phyloP scores from a whole-genome alignment of 2,329 filamentous ascomycete genomes.

The Diaporthe destruens region DNA sequence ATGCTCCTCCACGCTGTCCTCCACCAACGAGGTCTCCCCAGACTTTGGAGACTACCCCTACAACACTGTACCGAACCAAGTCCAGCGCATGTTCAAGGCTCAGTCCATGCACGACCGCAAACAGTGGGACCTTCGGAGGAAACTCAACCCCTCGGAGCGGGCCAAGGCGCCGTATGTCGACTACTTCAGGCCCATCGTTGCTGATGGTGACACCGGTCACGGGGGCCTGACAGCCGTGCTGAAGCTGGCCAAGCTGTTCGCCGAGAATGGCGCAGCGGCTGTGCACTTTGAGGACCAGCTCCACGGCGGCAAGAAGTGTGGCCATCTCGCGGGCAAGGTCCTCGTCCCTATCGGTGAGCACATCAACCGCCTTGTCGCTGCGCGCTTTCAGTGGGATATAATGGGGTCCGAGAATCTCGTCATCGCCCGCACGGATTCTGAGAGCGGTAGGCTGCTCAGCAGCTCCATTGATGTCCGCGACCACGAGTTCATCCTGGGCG shows the following conservation, averaged over 20 bases:
- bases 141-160: slow-evolving; percentile 80
- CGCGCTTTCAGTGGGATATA: slow-evolving; percentile 97
- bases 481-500: slow-evolving; percentile 95
- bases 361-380: slow-evolving; percentile 92
- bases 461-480: slow-evolving; percentile 94
- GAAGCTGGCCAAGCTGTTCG: slow-evolving; percentile 97
- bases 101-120: slow-evolving; percentile 97
- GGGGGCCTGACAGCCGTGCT: slow-evolving; percentile 92
- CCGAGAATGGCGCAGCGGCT: slow-evolving; percentile 94
- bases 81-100: slow-evolving; percentile 94
- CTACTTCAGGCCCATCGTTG: slow-evolving; percentile 94
- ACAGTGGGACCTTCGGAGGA: slow-evolving; percentile 88
- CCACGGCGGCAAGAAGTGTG: slow-evolving; percentile 98
- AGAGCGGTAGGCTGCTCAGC: slow-evolving; percentile 90
- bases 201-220: slow-evolving; percentile 96
- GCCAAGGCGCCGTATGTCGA: slow-evolving; percentile 85
- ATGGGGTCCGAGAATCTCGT: slow-evolving; percentile 97
- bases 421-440: slow-evolving; percentile 94
- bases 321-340: slow-evolving; percentile 95
- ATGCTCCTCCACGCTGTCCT: slow-evolving; percentile 91
- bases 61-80: slow-evolving; percentile 98
- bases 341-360: slow-evolving; percentile 94
- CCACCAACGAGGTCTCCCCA: slow-evolving; percentile 96
- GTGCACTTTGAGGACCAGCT: slow-evolving; percentile 99
- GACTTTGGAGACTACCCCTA: slow-evolving; percentile 99